Base-by-base conservation (phyloP, 805 yeast species). In the Metschnikowia peoriensis region DNA sequence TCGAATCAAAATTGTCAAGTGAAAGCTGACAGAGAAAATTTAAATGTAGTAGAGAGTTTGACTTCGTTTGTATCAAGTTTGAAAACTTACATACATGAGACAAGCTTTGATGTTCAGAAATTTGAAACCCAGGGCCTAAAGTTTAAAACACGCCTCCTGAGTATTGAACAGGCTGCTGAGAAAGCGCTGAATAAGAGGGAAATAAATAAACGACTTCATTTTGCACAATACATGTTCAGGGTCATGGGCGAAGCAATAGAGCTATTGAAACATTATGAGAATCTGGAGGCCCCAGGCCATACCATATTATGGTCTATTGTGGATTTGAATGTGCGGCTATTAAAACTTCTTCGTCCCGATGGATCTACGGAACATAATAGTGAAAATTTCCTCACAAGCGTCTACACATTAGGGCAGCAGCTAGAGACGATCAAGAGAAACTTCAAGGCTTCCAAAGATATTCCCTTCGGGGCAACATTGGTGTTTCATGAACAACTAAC, bases 321-420 rank as follows among this genome's bases (percentile, higher is more conserved):
- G 2, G 46, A 47, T 15, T 38, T 47, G 9, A 37, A 47, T 15
- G 41, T 47, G 16, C 27, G 50, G 16, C 42, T 47, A 10, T 41
- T 41, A 6, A 12, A 22, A 3, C 15, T 47, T 12, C 27, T 35
- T 16, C 28, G 41, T 28, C 4, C 41, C 14, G 16, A 29, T 2
- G 46, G 50, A 8, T n/a, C 3, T 2, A 37, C 50, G 3, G 35
- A 47, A 8, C 6, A 6, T 11, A 4, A 12, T 10, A 22, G 3
- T 8, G 14, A 22, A 10, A 11, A 38, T 6, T 37, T 7, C n/a
- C 9, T 27, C 2, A 22, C 14, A 7, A 8, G n/a, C 17, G 42
- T 45, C 15, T 15, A 27, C 35, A 12, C 6, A 12, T 2, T 22
- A 3, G 22, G 22, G 4, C 22, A 4, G 22, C 22, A 22, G 22